phyloP scores from a whole-genome alignment of 768 basidiomycete species.

The Fibroporia radiculosa region DNA sequence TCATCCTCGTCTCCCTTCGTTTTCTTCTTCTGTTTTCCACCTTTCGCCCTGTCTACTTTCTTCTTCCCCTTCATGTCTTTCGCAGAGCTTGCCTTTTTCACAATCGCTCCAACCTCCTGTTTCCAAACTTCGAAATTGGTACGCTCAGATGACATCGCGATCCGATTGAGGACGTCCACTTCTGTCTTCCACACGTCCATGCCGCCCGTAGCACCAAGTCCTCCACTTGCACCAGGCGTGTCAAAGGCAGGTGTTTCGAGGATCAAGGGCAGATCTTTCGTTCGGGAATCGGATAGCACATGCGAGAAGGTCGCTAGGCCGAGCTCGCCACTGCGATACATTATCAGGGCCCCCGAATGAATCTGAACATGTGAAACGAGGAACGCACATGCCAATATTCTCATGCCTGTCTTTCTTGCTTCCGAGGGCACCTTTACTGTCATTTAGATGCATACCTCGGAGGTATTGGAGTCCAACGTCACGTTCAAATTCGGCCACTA shows the following conservation, averaged over 20 bases:
- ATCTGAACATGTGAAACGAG: background rate
- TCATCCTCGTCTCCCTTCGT: conserved; percentile 12
- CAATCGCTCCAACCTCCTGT: conserved; percentile 12
- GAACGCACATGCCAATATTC: conserved; percentile 70
- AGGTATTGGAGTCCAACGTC: conserved; percentile 67
- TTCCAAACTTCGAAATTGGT: conserved; percentile 7
- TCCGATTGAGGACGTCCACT: conserved; percentile 48
- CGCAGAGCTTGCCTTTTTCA: conserved; percentile 9
- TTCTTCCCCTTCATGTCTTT: conserved; percentile 12
- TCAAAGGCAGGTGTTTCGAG: conserved; percentile 78
- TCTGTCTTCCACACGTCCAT: conserved; percentile 69
- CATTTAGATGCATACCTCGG: conserved; percentile 80
- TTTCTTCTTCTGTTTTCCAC: conserved; percentile 9
- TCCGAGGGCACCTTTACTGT: conserved; percentile 58
- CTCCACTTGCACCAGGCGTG: conserved; percentile 6
- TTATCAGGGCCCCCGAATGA: background rate
- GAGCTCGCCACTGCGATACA: conserved; percentile 52
- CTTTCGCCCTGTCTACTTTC: conserved; percentile 3
- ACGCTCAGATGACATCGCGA: conserved; percentile 16
- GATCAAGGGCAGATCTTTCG: conserved; percentile 67
- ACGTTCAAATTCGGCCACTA: conserved; percentile 60
- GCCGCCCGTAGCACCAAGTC: conserved; percentile 15
- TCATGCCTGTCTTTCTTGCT: conserved; percentile 76
- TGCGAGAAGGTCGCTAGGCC: conserved; percentile 54
- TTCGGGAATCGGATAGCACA: conserved; percentile 61